These are phyloP conservation scores for Fraxinus albicans DNA, from an alignment of 305 asterid genomes.

Conservation along the genomic window DNA sequence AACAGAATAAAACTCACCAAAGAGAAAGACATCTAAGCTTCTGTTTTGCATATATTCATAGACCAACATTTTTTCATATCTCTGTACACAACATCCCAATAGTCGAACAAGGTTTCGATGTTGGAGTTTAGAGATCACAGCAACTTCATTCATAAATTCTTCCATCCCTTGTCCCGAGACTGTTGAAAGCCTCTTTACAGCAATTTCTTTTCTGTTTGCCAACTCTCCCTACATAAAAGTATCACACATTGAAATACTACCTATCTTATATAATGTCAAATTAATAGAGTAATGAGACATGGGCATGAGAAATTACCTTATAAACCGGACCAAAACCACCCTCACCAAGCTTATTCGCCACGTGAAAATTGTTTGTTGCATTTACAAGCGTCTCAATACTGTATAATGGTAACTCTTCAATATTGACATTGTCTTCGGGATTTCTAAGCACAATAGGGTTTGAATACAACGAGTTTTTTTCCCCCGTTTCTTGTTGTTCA, in stretches of 20 bases:
- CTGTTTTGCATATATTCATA: constrained; percentile 28
- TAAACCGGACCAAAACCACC: constrained; percentile 31
- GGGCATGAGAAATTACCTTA: constrained; percentile 4
- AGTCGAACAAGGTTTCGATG: constrained; percentile 28
- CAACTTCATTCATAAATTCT: constrained; percentile 26
- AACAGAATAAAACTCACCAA: constrained; percentile 17
- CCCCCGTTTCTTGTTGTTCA: neutral
- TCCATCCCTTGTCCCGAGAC: constrained; percentile 24
- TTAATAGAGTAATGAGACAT: neutral
- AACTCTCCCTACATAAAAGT: constrained; percentile 6
- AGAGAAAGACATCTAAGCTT: constrained; percentile 26
- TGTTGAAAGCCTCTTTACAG: constrained; percentile 19
- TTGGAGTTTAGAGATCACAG: constrained; percentile 26
- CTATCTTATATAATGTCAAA: neutral
- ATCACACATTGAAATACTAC: neutral
- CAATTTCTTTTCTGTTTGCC: constrained; percentile 8
- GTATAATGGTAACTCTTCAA: constrained; percentile 21
- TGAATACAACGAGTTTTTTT: neutral
- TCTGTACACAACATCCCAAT: constrained; percentile 22
- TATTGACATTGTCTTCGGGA: neutral
- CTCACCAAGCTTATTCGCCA: constrained; percentile 22
- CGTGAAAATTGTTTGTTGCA: constrained; percentile 19
- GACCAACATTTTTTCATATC: constrained; percentile 22
- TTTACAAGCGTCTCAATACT: neutral
- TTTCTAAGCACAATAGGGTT: neutral